phyloP scores from a whole-genome alignment of 208 protist species.

The Porcisia hertigi region DNA sequence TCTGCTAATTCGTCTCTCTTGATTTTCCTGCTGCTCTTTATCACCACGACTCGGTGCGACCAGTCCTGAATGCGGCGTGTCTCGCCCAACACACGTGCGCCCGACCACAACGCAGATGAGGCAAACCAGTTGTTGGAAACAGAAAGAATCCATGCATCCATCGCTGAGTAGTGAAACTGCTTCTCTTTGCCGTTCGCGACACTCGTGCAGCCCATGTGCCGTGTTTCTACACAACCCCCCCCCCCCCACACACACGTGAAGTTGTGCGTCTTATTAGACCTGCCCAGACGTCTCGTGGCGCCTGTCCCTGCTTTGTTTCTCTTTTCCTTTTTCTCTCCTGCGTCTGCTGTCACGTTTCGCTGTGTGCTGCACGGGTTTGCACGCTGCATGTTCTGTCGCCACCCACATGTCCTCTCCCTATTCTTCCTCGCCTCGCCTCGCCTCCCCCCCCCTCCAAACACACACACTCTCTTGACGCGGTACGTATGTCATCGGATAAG shows the following conservation, averaged over 20 bases:
- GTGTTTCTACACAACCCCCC: neutral
- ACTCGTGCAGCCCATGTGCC: no score
- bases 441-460: neutral
- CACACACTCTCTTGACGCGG: no score
- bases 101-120: neutral
- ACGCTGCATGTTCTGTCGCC: neutral
- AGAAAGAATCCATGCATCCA: no score
- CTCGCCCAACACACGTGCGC: neutral
- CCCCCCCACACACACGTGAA: neutral
- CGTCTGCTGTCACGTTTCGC: neutral
- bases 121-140: no score
- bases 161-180: no score
- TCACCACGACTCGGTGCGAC: neutral
- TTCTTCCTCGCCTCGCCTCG: neutral
- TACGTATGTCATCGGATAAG: no score
- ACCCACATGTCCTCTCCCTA: neutral
- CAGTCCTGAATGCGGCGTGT: neutral
- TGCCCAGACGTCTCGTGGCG: neutral
- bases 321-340: neutral
- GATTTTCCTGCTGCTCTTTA: slow-evolving; percentile 4
- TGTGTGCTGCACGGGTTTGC: neutral
- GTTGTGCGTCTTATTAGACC: neutral
- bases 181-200: no score
- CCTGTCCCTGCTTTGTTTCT: slow-evolving; percentile 11
- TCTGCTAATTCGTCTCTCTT: neutral